A percentile compares a stretch with the other conserved stretches of the same genome.
Evolutionary conservation across 1,284 basidiomycete genomes (phyloP).

Genomic region (Athelia sp.): DNA sequence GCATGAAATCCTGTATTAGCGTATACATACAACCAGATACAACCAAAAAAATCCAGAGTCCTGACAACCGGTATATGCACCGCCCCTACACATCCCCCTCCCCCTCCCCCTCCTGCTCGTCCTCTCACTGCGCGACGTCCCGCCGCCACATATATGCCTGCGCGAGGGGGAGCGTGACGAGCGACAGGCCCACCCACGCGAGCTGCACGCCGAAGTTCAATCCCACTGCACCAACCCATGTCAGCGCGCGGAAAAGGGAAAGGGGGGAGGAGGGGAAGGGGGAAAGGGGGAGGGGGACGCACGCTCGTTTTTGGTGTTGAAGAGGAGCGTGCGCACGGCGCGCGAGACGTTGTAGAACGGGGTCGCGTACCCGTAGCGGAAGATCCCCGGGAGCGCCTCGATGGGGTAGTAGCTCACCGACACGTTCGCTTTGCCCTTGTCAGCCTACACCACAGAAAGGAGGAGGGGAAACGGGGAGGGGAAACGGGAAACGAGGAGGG

Average conservation of each 20-base stretch:
- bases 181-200: conserved; percentile 48
- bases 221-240: conserved; percentile 52
- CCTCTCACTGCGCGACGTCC: conserved; percentile 18
- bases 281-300: too few relatives aligned
- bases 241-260: too few relatives aligned
- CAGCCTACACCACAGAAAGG: too few relatives aligned
- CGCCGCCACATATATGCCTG: conserved; percentile 32
- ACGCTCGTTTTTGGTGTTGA: conserved; percentile 61
- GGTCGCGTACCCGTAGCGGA: conserved; percentile 59
- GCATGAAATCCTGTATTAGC: too few relatives aligned
- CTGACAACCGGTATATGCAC: too few relatives aligned
- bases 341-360: conserved; percentile 71
- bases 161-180: conserved; percentile 43
- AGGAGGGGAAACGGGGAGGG: too few relatives aligned
- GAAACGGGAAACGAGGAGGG: too few relatives aligned
- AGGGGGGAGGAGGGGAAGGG: too few relatives aligned
- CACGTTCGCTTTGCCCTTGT: conserved; percentile 54
- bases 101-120: background rate
- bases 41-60: too few relatives aligned
- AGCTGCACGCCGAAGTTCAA: conserved; percentile 56
- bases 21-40: too few relatives aligned
- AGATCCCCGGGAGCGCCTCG: conserved; percentile 62
- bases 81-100: too few relatives aligned
- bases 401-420: conserved; percentile 62
- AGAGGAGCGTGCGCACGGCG: conserved; percentile 61